Percentiles rank a stretch among this genome's conserved stretches.
These are phyloP conservation scores for Taiozyma sp. DNA, from an alignment of 1,139 yeast genomes.

Conservation along the genomic window DNA sequence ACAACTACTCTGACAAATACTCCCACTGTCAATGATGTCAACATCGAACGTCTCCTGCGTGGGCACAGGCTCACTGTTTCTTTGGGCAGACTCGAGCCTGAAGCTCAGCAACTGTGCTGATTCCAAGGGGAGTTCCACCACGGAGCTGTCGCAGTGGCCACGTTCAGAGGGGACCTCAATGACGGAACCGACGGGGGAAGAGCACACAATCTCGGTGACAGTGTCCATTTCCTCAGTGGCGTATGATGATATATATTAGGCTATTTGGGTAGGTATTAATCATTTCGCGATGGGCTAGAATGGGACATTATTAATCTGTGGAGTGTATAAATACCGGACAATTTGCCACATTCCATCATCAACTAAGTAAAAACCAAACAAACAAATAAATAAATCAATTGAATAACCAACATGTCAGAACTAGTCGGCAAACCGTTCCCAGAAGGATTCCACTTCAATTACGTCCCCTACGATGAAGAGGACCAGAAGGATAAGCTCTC, in stretches of 20 bases:
- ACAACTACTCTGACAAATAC: conserved; percentile 8
- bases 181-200: not conserved
- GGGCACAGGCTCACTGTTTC: conserved; percentile 7
- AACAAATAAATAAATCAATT: not conserved
- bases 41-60: conserved; percentile 15
- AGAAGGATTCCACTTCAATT: conserved; percentile 23
- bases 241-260: no score
- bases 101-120: conserved; percentile 20
- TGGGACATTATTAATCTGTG: no score
- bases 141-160: not conserved
- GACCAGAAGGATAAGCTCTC: conserved; percentile 22
- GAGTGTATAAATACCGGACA: no score
- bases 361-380: not conserved
- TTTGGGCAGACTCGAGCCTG: conserved; percentile 10
- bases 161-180: not conserved
- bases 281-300: no score
- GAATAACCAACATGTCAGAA: conserved; percentile 10
- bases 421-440: conserved; percentile 23
- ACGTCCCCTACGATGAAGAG: conserved; percentile 22
- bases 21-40: conserved; percentile 9
- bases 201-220: not conserved
- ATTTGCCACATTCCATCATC: no score
- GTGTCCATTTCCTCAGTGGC: not conserved
- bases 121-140: not conserved
- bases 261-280: no score